phyloP scores from a whole-genome alignment of 495 filamentous ascomycete species.

The Corynascus novoguineensis region DNA sequence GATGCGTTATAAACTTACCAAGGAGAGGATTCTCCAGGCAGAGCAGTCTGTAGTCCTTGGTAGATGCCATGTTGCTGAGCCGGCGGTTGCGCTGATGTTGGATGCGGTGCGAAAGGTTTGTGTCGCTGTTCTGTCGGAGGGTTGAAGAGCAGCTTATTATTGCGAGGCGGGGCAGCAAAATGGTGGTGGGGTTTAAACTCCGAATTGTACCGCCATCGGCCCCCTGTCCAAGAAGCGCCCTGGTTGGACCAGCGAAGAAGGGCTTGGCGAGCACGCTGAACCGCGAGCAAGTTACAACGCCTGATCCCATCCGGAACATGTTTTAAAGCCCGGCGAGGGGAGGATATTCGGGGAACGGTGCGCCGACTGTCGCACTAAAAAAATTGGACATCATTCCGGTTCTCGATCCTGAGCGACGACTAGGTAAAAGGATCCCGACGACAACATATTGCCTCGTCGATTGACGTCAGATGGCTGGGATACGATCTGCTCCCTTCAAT shows the following conservation, averaged over 20 bases:
- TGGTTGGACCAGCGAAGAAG: conserved; percentile 3
- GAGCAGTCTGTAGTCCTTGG: conserved; percentile 74
- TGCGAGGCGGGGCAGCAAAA: conserved; percentile 19
- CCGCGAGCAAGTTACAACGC: conserved; percentile 7
- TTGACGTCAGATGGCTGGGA: conserved; percentile 19
- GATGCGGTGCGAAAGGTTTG: conserved; percentile 19
- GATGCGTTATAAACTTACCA: conserved; percentile 51
- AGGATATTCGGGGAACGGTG: no score
- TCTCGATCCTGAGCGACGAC: no score
- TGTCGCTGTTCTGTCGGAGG: conserved; percentile 10
- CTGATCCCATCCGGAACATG: conserved; percentile 21
- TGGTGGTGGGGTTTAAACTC: conserved; percentile 21
- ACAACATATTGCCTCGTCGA: neutral
- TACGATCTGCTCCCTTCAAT: no score
- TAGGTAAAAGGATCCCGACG: neutral
- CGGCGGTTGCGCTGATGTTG: conserved; percentile 12
- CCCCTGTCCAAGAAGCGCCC: neutral
- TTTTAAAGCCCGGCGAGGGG: neutral
- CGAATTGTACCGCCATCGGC: conserved; percentile 21
- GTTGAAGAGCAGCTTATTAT: conserved; percentile 7
- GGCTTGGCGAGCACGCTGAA: conserved; percentile 18
- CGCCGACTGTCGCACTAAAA: no score
- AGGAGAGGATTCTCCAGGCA: conserved; percentile 96
- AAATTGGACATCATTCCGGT: no score
- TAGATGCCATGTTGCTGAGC: conserved; percentile 57